phyloP scores from a whole-genome alignment of 306 rosid genomes.

The Elaeagnus macrophylla region DNA sequence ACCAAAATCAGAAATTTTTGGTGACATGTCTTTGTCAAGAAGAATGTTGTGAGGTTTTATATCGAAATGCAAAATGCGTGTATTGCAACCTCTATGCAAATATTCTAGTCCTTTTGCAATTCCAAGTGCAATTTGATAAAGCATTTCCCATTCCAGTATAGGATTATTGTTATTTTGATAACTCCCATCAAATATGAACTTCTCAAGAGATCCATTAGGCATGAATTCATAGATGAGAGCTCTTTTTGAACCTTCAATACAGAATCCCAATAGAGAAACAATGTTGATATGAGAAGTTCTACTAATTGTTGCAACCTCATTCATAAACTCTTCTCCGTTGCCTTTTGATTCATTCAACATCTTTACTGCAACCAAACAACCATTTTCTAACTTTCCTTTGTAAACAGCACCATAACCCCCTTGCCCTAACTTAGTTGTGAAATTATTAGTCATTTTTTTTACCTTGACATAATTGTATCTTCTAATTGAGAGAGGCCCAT shows the following conservation, averaged over 20 bases:
- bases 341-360: too few relatives aligned
- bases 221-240: background rate
- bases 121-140: too few relatives aligned
- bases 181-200: too few relatives aligned
- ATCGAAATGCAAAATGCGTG: too few relatives aligned
- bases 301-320: too few relatives aligned
- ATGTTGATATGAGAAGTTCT: background rate
- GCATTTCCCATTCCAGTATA: too few relatives aligned
- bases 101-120: too few relatives aligned
- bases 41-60: too few relatives aligned
- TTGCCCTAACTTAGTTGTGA: conserved; percentile 24
- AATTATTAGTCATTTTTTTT: conserved; percentile 24
- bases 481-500: conserved; percentile 5
- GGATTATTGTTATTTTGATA: too few relatives aligned
- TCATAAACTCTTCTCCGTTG: too few relatives aligned
- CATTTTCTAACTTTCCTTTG: conserved; percentile 24
- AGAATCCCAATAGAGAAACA: background rate
- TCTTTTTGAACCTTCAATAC: background rate
- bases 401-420: conserved; percentile 32
- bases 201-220: background rate
- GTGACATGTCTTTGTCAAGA: background rate
- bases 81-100: too few relatives aligned
- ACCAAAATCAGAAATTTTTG: conserved; percentile 5
- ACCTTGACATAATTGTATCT: conserved; percentile 24
- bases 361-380: too few relatives aligned